Percentiles rank a stretch among this genome's conserved stretches.
These are phyloP conservation scores for Phyllosticta paracitricarpa DNA, from an alignment of 2,329 filamentous ascomycete genomes.

Conservation along the genomic window DNA sequence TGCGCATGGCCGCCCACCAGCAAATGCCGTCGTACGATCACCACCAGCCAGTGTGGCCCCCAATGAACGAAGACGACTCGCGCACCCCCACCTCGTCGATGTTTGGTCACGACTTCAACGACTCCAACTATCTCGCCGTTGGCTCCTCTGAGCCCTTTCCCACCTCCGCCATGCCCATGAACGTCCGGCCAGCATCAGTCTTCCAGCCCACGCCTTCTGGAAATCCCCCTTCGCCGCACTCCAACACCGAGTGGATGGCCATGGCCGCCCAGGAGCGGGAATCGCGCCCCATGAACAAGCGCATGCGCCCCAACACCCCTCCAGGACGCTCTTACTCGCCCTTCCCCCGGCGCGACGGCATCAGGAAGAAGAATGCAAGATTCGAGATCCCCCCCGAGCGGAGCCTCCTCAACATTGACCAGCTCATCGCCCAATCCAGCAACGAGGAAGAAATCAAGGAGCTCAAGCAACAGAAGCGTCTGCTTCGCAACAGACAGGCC, in stretches of 20 bases:
- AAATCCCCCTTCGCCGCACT: conserved; percentile 52
- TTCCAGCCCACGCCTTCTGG: conserved; percentile 34
- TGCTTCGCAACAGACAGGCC: conserved; percentile 90
- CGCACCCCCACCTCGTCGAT: conserved; percentile 59
- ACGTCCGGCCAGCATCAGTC: conserved; percentile 39
- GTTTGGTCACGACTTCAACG: conserved; percentile 42
- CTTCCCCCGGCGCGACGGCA: conserved; percentile 67
- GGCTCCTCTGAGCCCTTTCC: conserved; percentile 30
- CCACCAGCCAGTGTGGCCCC: conserved; percentile 48
- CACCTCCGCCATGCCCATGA: conserved; percentile 28
- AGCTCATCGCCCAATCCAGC: conserved; percentile 76
- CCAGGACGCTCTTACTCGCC: conserved; percentile 63
- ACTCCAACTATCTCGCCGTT: conserved; percentile 22
- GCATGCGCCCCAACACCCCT: conserved; percentile 56
- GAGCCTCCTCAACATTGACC: conserved; percentile 89
- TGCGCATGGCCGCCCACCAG: conserved; percentile 46
- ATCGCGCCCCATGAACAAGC: conserved; percentile 38
- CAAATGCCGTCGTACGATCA: conserved; percentile 34
- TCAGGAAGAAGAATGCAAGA: conserved; percentile 97
- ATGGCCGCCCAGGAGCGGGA: conserved; percentile 43
- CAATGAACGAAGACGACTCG: conserved; percentile 18
- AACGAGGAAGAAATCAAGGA: conserved; percentile 95
- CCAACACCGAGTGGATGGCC: conserved; percentile 48
- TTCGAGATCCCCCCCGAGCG: conserved; percentile 94
- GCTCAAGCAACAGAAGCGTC: conserved; percentile 93